Base-by-base conservation (phyloP, 768 basidiomycete species). In the Psilocybe azurescens region DNA sequence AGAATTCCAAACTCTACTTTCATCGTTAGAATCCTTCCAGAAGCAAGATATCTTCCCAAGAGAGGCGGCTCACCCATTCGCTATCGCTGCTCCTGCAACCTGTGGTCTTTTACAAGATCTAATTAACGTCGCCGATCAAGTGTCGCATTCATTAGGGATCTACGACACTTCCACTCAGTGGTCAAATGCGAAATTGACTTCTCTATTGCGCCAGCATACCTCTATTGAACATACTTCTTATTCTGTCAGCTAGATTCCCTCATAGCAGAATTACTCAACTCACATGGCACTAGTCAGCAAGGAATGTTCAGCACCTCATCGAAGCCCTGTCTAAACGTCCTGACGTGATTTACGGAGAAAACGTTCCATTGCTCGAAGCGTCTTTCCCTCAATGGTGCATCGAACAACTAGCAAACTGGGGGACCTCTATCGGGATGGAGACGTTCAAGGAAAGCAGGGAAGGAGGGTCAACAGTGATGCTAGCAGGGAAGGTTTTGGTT, bases 401-500 rank as follows among this genome's bases (percentile, higher is more conserved):
- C 18, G 76, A 81, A 4, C 80, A 83, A 46, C 76, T 93, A 14
- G 82, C 84, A 64, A 72, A 81, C 33, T 92, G 89, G 87, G 87
- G 86, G 5, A 81, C 79, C 16, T 75, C 81, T 29, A 86, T 81
- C 4, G 90, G 89, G 29, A 89, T 93, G 89, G 89, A 93, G 67
- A 79, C 86, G 3, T 93, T 90, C 77, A 84, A 81, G 62, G 91
- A 85, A 50, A 75, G 75, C 18, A 78, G 79, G 39, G 82, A 81
- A 61, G 83, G 82, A 14, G 77, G 77, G 28, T 65, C 66, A 44
- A 87, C 82, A 0, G 75, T 91, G 41, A 82, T 89, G 18, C 81
- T 93, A 39, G 92, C 87, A 3, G 92, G 92, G 1, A 91, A 91
- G 71, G 86, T 92, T n/a, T 77, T 94, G 9, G 91, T 93, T 36